Percentiles rank a stretch among this genome's conserved stretches.
phyloP scores from a whole-genome alignment of 2,329 filamentous ascomycete genomes.

The Aspergillus fischeri region DNA sequence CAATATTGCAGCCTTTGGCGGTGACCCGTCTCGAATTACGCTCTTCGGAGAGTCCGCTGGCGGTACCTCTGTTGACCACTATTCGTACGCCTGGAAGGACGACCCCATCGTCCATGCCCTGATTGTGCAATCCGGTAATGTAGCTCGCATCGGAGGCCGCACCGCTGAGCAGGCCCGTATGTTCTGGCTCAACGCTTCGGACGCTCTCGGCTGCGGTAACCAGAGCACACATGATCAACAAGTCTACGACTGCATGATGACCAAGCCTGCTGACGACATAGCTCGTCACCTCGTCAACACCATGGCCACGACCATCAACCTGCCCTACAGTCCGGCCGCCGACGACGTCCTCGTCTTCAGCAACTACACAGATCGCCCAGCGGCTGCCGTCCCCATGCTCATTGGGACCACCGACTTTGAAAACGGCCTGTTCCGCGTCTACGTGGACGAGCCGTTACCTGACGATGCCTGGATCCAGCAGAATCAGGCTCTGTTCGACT shows the following conservation, averaged over 20 bases:
- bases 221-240: too few relatives aligned
- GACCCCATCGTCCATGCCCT: constrained; percentile 1
- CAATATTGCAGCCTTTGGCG: constrained; percentile 10
- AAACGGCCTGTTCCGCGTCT: background rate
- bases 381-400: background rate
- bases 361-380: background rate
- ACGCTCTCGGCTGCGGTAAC: too few relatives aligned
- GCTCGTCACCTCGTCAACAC: too few relatives aligned
- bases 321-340: too few relatives aligned
- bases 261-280: too few relatives aligned
- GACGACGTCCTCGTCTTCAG: background rate
- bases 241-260: too few relatives aligned
- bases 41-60: constrained; percentile 10
- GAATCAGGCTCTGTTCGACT: background rate
- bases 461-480: background rate
- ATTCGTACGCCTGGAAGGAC: constrained; percentile 4
- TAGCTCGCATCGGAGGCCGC: too few relatives aligned
- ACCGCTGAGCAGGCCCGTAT: too few relatives aligned
- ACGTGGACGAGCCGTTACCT: background rate
- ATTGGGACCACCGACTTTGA: background rate
- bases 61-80: background rate
- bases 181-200: too few relatives aligned
- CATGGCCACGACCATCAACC: too few relatives aligned
- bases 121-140: background rate
- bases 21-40: constrained; percentile 2